Base-by-base conservation (phyloP, 345 rosid species). In the Gossypium turneri region DNA sequence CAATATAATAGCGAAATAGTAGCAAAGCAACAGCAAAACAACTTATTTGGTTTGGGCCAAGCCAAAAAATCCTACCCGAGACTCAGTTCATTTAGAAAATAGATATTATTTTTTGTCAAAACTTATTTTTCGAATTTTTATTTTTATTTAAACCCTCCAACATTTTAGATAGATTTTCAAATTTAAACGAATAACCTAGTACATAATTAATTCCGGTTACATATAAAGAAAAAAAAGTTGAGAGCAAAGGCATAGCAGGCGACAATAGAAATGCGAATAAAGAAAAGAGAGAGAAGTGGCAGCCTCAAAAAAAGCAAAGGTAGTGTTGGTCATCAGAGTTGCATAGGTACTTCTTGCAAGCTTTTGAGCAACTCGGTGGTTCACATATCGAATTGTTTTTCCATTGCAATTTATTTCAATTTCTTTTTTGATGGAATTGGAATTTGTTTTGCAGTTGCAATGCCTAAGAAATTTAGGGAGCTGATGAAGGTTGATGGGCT, bases 251-350 rank as follows among this genome's bases (percentile, higher is more conserved):
- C 7, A 45, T 4, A 29, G 47, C 7, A 27, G 59, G 16, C 59
- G 43, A 6, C 24, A 59, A 62, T 41, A 65, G 75, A 15, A 71
- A 78, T 34, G 77, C 73, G 9, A 78, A 70, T 3, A 81, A 64
- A 72, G 82, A 62, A 25, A 90, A 44, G 92, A 74, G n/a, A 88
- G 83, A 69, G 86, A 38, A 34, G 7, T 29, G 6, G 47, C 90
- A 84, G 45, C 9, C 79, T 76, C 82, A 83, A 63, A 83, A 96
- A 56, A 95, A 95, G 81, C 96, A 85, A 72, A 77, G 99, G 57
- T 88, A 98, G 70, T 89, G 91, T 52, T 95, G 99, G 98, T 93
- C 99, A 24, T 95, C 97, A 61, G 99, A 91, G 80, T 82, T 95
- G 85, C 99, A 93, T 76, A 80, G 97, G 72, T 77, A 93, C 34